phyloP scores from a whole-genome alignment of 1,139 yeast species.

The Taphrina pruni region DNA sequence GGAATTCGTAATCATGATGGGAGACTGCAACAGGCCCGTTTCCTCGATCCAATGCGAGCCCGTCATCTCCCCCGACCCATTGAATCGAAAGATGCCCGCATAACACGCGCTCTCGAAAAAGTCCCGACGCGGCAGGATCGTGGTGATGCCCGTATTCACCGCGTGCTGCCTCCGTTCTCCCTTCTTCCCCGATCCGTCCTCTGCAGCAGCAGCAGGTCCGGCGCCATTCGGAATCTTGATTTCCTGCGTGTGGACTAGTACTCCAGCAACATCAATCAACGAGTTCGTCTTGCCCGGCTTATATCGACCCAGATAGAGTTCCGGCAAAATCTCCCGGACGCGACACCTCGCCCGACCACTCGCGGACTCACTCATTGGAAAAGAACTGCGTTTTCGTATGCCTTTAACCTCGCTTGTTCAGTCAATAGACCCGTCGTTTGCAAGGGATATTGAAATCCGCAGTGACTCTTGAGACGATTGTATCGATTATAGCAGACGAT shows the following conservation, averaged over 20 bases:
- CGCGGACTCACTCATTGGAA: not conserved
- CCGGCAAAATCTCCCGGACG: slow-evolving; percentile 18
- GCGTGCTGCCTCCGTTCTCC: not conserved
- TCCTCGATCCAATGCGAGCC: slow-evolving; percentile 26
- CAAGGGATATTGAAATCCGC: too few relatives aligned
- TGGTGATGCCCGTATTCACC: slow-evolving; percentile 23
- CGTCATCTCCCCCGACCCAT: slow-evolving; percentile 25
- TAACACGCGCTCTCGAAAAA: slow-evolving; percentile 23
- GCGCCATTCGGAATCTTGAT: not conserved
- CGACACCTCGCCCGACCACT: slow-evolving; percentile 6
- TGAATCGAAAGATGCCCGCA: slow-evolving; percentile 23
- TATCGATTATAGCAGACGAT: too few relatives aligned
- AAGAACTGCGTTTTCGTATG: not conserved
- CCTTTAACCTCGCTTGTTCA: not conserved
- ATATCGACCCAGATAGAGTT: slow-evolving; percentile 14
- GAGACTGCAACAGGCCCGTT: slow-evolving; percentile 16
- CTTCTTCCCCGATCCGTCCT: too few relatives aligned
- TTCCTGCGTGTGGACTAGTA: slow-evolving; percentile 14
- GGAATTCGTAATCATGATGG: slow-evolving; percentile 24
- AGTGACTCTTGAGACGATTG: too few relatives aligned
- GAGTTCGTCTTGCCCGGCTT: slow-evolving; percentile 10
- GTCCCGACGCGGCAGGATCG: slow-evolving; percentile 19
- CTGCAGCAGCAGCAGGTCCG: too few relatives aligned
- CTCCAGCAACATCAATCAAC: slow-evolving; percentile 13
- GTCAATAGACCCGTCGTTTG: not conserved